phyloP scores from a whole-genome alignment of 2,329 filamentous ascomycete genomes.

The Whalleya microplaca region DNA sequence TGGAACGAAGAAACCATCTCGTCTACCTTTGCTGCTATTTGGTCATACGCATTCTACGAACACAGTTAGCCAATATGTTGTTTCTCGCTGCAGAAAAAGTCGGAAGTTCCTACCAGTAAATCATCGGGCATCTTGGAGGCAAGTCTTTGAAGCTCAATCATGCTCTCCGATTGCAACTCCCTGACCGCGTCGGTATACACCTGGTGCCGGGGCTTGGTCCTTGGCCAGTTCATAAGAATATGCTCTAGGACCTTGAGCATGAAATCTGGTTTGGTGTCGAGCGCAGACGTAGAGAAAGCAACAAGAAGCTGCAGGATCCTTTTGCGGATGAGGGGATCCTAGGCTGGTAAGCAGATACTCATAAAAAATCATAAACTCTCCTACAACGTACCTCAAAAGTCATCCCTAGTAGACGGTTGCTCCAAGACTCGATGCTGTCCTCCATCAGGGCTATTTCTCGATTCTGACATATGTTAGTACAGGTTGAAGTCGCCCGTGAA shows the following conservation, averaged over 20 bases:
- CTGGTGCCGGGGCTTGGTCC: conserved; percentile 69
- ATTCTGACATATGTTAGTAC: conserved; percentile 37
- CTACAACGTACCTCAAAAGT: conserved; percentile 61
- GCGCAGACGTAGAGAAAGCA: conserved; percentile 79
- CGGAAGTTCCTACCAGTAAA: conserved; percentile 62
- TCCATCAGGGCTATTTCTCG: conserved; percentile 63
- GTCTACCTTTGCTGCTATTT: conserved; percentile 81
- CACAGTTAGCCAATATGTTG: conserved; percentile 28
- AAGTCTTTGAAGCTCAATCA: conserved; percentile 84
- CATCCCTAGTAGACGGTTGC: conserved; percentile 69
- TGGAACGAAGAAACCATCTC: conserved; percentile 75
- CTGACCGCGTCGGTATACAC: conserved; percentile 87
- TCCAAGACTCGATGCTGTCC: conserved; percentile 71
- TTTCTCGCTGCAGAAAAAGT: not conserved
- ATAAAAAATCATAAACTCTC: not conserved
- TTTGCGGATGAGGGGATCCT: conserved; percentile 83
- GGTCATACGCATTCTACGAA: conserved; percentile 75
- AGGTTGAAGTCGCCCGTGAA: not conserved
- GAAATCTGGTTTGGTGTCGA: conserved; percentile 77
- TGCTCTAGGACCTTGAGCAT: conserved; percentile 91
- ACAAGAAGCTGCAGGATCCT: conserved; percentile 81
- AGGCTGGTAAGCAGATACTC: conserved; percentile 22
- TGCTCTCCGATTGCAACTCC: conserved; percentile 82
- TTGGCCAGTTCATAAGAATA: conserved; percentile 82
- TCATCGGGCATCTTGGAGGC: conserved; percentile 91